A percentile compares a stretch with the other conserved stretches of the same genome.
phyloP scores from a whole-genome alignment of 805 yeast species.

The Ogataea siamensis region DNA sequence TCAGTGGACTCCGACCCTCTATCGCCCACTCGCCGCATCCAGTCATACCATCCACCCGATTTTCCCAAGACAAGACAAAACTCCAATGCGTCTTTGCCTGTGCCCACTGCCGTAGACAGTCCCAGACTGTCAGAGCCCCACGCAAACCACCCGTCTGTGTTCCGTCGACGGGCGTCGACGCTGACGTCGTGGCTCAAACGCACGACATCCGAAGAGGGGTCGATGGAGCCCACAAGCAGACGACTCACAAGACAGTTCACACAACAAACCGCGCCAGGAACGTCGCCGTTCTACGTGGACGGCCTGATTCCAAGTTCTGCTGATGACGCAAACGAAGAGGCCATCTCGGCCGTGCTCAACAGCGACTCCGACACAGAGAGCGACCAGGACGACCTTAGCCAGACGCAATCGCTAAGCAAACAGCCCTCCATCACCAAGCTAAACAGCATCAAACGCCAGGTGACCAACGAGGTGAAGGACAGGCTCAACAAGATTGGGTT shows the following conservation, averaged over 20 bases:
- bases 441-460: constrained; percentile 17
- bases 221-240: constrained; percentile 6
- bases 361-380: constrained; percentile 12
- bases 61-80: not conserved
- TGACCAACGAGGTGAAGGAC: constrained; percentile 21
- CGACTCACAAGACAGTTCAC: constrained; percentile 18
- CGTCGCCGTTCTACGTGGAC: constrained; percentile 17
- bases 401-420: not conserved
- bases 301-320: constrained; percentile 16
- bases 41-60: constrained; percentile 7
- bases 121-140: not conserved
- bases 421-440: constrained; percentile 8
- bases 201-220: constrained; percentile 7
- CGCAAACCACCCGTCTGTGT: not conserved
- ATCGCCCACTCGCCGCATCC: not conserved
- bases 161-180: constrained; percentile 7
- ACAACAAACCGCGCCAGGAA: constrained; percentile 9
- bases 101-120: not conserved
- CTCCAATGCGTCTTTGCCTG: constrained; percentile 1
- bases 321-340: constrained; percentile 16
- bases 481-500: constrained; percentile 25
- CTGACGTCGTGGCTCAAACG: constrained; percentile 10
- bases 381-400: constrained; percentile 1
- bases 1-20: constrained; percentile 1
- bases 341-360: constrained; percentile 18